A percentile compares a stretch with the other conserved stretches of the same genome.
Evolutionary conservation across 2,329 filamentous ascomycete species (phyloP).

Genomic region (Xylariales sp.): DNA sequence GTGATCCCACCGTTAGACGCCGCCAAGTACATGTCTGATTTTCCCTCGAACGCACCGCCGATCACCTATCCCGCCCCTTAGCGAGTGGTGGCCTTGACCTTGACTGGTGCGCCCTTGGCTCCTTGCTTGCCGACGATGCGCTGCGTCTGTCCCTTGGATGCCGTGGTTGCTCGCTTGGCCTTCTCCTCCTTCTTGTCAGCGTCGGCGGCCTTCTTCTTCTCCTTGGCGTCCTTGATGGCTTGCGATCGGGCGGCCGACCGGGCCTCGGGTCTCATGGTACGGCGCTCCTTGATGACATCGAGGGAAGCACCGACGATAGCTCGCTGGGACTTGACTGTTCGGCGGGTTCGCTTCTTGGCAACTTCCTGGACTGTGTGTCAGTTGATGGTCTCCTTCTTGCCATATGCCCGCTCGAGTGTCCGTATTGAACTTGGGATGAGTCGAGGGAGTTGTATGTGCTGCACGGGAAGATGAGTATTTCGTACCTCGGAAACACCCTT

Average conservation of each 20-base stretch:
- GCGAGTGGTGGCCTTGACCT: conserved; percentile 82
- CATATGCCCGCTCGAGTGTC: no score
- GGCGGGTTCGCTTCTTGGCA: conserved; percentile 98
- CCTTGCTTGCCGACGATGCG: conserved; percentile 96
- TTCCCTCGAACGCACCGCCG: conserved; percentile 13
- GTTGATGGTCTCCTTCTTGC: conserved; percentile 12
- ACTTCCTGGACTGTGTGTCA: conserved; percentile 72
- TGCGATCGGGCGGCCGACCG: conserved; percentile 82
- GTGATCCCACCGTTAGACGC: conserved; percentile 30
- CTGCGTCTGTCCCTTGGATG: conserved; percentile 70
- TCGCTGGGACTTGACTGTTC: conserved; percentile 97
- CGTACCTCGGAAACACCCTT: conserved; percentile 99
- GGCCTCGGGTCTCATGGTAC: conserved; percentile 89
- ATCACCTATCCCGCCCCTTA: conserved; percentile 43
- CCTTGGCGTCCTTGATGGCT: conserved; percentile 97
- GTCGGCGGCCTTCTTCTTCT: conserved; percentile 87
- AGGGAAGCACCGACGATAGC: conserved; percentile 98
- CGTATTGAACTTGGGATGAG: no score
- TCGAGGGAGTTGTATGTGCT: no score
- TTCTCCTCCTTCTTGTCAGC: conserved; percentile 98
- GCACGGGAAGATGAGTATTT: no score
- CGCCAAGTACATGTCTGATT: conserved; percentile 24
- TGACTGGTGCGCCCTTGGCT: conserved; percentile 81
- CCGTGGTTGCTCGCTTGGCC: conserved; percentile 79
- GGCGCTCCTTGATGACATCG: conserved; percentile 99